These are phyloP conservation scores for Pythium brachiatum DNA, from an alignment of 352 stramenopile species.

Conservation along the genomic window DNA sequence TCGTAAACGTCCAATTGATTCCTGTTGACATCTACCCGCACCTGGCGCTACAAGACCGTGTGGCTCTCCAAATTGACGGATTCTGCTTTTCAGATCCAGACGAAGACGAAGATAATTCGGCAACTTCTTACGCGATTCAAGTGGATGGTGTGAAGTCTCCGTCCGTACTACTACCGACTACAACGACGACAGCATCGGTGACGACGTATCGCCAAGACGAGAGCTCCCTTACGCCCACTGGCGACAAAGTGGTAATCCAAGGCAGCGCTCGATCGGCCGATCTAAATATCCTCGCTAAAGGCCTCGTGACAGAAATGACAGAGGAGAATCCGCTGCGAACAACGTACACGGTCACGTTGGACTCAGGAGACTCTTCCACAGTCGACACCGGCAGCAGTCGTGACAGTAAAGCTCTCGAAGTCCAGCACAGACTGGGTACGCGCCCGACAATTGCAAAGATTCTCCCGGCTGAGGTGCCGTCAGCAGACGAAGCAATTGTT, in stretches of 20 bases:
- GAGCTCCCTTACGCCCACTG: not conserved
- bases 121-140: conserved; percentile 17
- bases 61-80: conserved; percentile 13
- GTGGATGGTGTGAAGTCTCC: conserved; percentile 19
- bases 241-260: conserved; percentile 17
- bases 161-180: conserved; percentile 13
- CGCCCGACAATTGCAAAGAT: conserved; percentile 14
- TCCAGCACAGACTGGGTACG: conserved; percentile 6
- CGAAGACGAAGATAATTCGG: conserved; percentile 22
- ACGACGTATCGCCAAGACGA: conserved; percentile 6
- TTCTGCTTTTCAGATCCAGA: conserved; percentile 23
- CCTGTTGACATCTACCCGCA: conserved; percentile 19
- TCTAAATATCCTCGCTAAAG: conserved; percentile 19
- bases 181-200: conserved; percentile 11
- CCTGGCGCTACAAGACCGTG: conserved; percentile 14
- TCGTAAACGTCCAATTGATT: conserved; percentile 9
- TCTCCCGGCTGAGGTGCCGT: conserved; percentile 11
- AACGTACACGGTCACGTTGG: conserved; percentile 16
- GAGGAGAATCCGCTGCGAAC: conserved; percentile 14
- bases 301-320: conserved; percentile 7
- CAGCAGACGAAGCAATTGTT: not conserved
- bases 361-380: not conserved
- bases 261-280: conserved; percentile 18
- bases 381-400: not conserved
- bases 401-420: not conserved